phyloP scores from a whole-genome alignment of 352 stramenopile species.

The Phytophthora vignae region DNA sequence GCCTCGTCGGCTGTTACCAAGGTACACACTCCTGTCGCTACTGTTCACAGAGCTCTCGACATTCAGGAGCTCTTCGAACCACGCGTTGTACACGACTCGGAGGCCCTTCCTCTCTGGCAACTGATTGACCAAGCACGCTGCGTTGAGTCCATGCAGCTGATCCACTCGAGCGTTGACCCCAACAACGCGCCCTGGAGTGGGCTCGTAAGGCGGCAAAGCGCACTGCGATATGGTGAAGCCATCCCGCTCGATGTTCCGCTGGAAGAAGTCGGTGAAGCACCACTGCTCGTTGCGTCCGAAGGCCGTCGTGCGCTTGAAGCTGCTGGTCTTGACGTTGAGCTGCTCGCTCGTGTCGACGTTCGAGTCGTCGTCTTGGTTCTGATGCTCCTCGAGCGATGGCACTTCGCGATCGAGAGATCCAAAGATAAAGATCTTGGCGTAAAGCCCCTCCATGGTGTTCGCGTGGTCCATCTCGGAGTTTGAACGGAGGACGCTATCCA shows the following conservation, averaged over 20 bases:
- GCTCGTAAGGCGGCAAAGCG: constrained; percentile 22
- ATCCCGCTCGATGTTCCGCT: constrained; percentile 12
- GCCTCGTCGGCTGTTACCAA: neutral
- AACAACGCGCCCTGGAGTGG: constrained; percentile 20
- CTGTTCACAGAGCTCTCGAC: neutral
- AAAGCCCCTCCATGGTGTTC: constrained; percentile 35
- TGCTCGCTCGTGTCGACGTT: constrained; percentile 9
- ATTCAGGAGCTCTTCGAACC: constrained; percentile 15
- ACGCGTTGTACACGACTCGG: constrained; percentile 43
- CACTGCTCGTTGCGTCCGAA: constrained; percentile 44
- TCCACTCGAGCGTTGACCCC: constrained; percentile 30
- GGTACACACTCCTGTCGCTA: neutral
- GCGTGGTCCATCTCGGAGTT: constrained; percentile 23
- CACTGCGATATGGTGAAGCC: constrained; percentile 34
- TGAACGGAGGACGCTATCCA: constrained; percentile 23
- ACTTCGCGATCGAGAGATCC: constrained; percentile 32
- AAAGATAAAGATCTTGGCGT: constrained; percentile 40
- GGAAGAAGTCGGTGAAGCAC: constrained; percentile 40
- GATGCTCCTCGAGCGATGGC: neutral
- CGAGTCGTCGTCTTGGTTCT: constrained; percentile 9
- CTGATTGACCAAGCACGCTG: constrained; percentile 30
- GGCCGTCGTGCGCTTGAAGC: constrained; percentile 31
- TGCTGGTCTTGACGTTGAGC: constrained; percentile 37
- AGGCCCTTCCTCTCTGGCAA: constrained; percentile 30
- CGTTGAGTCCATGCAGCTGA: constrained; percentile 42